Percentiles rank a stretch among this genome's conserved stretches.
Conservation (phyloP, 176 grass and related monocot genomes). For the Cymbopogon citratus region DNA sequence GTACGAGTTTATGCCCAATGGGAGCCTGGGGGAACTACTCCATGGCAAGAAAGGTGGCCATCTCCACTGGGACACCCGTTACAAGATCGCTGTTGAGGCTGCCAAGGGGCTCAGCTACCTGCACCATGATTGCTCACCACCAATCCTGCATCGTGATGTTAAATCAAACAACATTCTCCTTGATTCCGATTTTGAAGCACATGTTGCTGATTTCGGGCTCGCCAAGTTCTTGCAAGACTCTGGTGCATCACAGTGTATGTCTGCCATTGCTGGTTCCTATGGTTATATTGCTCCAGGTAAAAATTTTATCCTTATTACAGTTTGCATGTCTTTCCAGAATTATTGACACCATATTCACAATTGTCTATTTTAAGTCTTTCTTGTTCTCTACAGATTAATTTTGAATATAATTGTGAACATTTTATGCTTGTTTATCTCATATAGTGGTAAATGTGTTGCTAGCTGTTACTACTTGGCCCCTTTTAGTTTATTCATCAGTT, state of each 20-base stretch:
- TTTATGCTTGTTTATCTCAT: neutral
- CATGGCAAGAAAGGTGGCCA: slow-evolving; percentile 93
- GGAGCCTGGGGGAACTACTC: slow-evolving; percentile 89
- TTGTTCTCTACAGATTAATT: neutral
- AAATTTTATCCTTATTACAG: neutral
- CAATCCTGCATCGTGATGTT: slow-evolving; percentile 82
- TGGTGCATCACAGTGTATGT: slow-evolving; percentile 89
- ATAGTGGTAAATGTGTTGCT: neutral
- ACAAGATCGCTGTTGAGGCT: slow-evolving; percentile 82
- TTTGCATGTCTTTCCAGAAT: neutral
- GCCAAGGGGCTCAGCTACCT: slow-evolving; percentile 97
- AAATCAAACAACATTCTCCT: slow-evolving; percentile 97
- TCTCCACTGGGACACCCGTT: slow-evolving; percentile 77
- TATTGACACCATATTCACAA: neutral
- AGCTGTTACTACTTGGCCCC: neutral
- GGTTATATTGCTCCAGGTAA: slow-evolving; percentile 98
- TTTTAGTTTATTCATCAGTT: neutral
- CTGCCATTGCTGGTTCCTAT: slow-evolving; percentile 90
- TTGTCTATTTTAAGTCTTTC: slow-evolving; percentile 6
- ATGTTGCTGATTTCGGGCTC: slow-evolving; percentile 81
- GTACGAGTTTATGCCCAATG: slow-evolving; percentile 98
- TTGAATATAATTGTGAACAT: neutral
- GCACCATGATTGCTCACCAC: slow-evolving; percentile 82
- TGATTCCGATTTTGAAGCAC: slow-evolving; percentile 73
- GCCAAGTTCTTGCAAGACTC: slow-evolving; percentile 84